Base-by-base conservation (phyloP, 768 basidiomycete species). In the Xerocomus potaroensis region DNA sequence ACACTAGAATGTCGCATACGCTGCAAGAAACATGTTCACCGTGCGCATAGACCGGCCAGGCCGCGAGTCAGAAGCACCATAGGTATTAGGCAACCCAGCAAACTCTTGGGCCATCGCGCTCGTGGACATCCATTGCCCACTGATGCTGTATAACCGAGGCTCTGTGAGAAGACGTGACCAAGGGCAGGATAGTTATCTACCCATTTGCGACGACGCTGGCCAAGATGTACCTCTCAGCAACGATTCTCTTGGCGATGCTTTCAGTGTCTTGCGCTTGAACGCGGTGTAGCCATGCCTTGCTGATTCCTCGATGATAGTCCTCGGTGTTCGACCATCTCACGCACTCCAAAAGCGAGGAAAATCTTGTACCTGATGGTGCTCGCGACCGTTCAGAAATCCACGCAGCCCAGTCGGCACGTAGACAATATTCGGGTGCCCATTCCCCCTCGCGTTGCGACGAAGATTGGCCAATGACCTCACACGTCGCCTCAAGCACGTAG, bases 141-240 rank as follows among this genome's bases (percentile, higher is more conserved):
- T 86, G 34, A 91, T 59, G 50, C 85, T 89, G 49, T 16, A 37
- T 11, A 49, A 37, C 41, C 9, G 19, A 32, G 23, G 40, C n/a
- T 43, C 26, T 29, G 39, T 42, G 45, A 57, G 43, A 19, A 36
- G 40, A 24, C 18, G 22, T 24, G n/a, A n/a, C n/a, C 22, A 18
- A 35, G 26, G 26, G 12, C 18, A 12, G 3, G 35, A 16, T 48
- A 15, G 26, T 8, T 12, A 45, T 35, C 30, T 58, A 79, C 87
- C 87, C 81, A 46, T 89, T 90, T 8, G 73, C 75, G n/a, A 84
- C 77, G 33, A 88, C 78, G 52, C 81, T 80, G 1, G 87, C 84
- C 8, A 88, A 45, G 10, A 85, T 64, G 57, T 91, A 88, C 32
- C 77, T 72, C 56, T 75, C 70, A 0, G 86, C 85, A 5, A 86